Evolutionary conservation across 2,329 filamentous ascomycete species (phyloP).

Genomic region (Dactylellina drechsleri): DNA sequence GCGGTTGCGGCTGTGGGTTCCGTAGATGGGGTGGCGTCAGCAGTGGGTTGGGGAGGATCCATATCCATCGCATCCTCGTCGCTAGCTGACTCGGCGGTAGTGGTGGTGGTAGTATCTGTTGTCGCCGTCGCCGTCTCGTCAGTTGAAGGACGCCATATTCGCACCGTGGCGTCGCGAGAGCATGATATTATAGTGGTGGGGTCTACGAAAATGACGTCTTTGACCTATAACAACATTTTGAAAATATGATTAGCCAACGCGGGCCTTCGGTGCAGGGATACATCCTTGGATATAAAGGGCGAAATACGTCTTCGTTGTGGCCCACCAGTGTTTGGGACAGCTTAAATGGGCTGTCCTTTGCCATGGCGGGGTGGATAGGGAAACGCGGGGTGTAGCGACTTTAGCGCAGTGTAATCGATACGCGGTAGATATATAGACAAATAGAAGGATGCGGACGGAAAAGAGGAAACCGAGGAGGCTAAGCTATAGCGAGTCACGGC

Average conservation of each 20-base stretch:
- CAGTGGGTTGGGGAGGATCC: constrained; percentile 11
- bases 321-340: constrained; percentile 88
- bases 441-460: no score
- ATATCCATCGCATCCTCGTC: constrained; percentile 62
- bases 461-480: no score
- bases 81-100: not conserved
- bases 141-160: constrained; percentile 73
- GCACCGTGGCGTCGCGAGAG: constrained; percentile 89
- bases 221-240: constrained; percentile 72
- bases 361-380: constrained; percentile 66
- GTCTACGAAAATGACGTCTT: constrained; percentile 81
- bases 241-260: not conserved
- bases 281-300: no score
- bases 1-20: not conserved
- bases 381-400: constrained; percentile 8
- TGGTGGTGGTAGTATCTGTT: not conserved
- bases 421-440: not conserved
- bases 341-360: constrained; percentile 75
- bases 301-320: constrained; percentile 87
- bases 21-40: constrained; percentile 10
- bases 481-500: no score
- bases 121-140: constrained; percentile 4
- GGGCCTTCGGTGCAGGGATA: no score
- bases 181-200: constrained; percentile 80
- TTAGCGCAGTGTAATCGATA: not conserved